Percentiles rank a stretch among this genome's conserved stretches.
phyloP scores from a whole-genome alignment of 371 early-diverging fungal genomes.

The Mycotypha africana region DNA sequence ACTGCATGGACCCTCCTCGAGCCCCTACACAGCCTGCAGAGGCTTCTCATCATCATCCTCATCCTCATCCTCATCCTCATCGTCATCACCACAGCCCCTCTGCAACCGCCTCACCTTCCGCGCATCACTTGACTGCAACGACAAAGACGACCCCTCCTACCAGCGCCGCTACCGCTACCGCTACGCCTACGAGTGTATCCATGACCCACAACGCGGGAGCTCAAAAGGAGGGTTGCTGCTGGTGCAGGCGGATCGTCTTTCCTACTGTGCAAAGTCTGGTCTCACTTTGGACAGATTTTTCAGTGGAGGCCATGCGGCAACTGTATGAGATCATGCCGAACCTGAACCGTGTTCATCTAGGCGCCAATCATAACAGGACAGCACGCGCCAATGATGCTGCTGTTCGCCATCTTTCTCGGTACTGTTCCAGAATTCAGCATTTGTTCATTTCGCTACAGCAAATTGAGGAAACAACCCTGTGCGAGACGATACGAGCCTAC shows the following conservation, averaged over 20 bases:
- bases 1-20: too few species aligned
- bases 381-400: constrained; percentile 29
- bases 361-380: constrained; percentile 40
- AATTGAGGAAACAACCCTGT: constrained; percentile 23
- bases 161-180: too few species aligned
- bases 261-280: constrained; percentile 9
- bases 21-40: too few species aligned
- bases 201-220: background rate
- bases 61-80: background rate
- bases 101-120: too few species aligned
- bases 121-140: too few species aligned
- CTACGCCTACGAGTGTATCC: background rate
- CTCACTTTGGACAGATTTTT: constrained; percentile 42
- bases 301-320: constrained; percentile 19
- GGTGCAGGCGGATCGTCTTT: background rate
- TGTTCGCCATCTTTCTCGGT: constrained; percentile 10
- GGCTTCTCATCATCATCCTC: too few species aligned
- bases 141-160: background rate
- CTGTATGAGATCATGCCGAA: constrained; percentile 20
- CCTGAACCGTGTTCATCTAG: constrained; percentile 17
- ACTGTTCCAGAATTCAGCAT: constrained; percentile 18
- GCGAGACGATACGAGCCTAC: constrained; percentile 20
- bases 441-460: constrained; percentile 39
- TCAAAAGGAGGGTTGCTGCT: background rate
- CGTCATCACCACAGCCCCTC: background rate